Base-by-base conservation (phyloP, 495 filamentous ascomycete genomes). In the Geoglossum glabrum region DNA sequence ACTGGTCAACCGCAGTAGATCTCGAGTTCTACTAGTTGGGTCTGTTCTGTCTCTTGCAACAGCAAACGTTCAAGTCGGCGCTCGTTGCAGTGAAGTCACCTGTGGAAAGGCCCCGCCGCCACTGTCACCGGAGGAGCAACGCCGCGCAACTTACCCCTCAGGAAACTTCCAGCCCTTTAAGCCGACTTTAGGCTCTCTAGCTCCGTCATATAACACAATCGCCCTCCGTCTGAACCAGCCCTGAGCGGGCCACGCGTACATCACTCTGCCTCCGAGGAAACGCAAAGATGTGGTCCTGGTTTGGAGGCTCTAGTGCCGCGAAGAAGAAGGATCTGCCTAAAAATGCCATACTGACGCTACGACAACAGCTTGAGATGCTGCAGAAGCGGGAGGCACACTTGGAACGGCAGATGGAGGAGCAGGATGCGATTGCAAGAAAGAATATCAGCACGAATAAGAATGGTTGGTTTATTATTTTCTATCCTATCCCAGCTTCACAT, bases 351-450 rank as follows among this genome's bases (percentile, higher is more conserved):
- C 77, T 99, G 46, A 76, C 77, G 61, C 74, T 99, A 63, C 83
- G 92, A 58, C 75, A 81, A 63, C 90, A 95, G 76, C 76, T 97
- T 27, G 89, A 95, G 61, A 95, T 96, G 90, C 77, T 99, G 61
- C 87, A 93, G 71, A 99, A 99, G 78, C 77, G 93, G 47, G 89
- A 99, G 73, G 83, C 78, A 66, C 87, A 97, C 66, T 73, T 96
- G 47, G 85, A 90, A 68, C 82, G 77, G 61, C 89, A 92, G 73
- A 94, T 96, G 72, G 81, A 82, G 17, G 89, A 97, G 70, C 92
- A 99, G 68, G 92, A 97, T 67, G 75, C 79, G 38, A 76, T 90
- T 60, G 93, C 92, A n/a, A 77, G 85, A 71, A 95, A 95, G 75
- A 80, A 90, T 62, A 82, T 95, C 26, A 83, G 75, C 64, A 77